Evolutionary conservation across 2,329 filamentous ascomycete genomes (phyloP).

Genomic region (Pseudovirgaria hyperparasitica): DNA sequence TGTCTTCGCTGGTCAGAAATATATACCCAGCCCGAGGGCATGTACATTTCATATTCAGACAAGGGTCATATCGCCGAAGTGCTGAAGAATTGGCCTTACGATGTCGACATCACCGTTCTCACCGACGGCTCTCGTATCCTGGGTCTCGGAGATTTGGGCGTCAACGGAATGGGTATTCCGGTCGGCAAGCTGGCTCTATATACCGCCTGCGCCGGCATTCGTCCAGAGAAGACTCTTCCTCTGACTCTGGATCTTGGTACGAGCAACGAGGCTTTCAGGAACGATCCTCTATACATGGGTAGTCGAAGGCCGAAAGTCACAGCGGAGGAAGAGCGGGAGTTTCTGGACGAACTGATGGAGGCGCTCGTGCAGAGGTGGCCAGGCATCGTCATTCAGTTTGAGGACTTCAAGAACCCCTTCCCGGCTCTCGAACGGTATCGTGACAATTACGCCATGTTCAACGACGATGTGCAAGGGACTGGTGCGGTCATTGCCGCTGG

Average conservation of each 20-base stretch:
- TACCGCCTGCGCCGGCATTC: slow-evolving; percentile 88
- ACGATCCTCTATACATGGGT: slow-evolving; percentile 87
- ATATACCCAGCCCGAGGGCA: slow-evolving; percentile 84
- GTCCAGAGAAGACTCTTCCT: slow-evolving; percentile 56
- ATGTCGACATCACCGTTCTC: slow-evolving; percentile 91
- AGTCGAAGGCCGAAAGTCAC: slow-evolving; percentile 72
- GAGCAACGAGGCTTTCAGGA: slow-evolving; percentile 47
- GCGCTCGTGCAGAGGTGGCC: slow-evolving; percentile 69
- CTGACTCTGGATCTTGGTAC: slow-evolving; percentile 52
- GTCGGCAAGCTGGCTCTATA: slow-evolving; percentile 95
- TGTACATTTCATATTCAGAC: slow-evolving; percentile 95
- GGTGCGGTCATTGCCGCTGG: slow-evolving; percentile 88
- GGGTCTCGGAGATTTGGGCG: slow-evolving; percentile 85
- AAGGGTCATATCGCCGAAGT: slow-evolving; percentile 80
- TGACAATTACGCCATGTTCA: slow-evolving; percentile 86
- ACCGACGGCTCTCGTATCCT: slow-evolving; percentile 91
- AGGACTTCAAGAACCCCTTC: slow-evolving; percentile 97
- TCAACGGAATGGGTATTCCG: slow-evolving; percentile 96
- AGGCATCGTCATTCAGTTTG: slow-evolving; percentile 75
- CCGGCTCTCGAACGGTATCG: slow-evolving; percentile 84
- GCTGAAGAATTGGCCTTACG: slow-evolving; percentile 85
- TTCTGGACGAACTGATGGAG: slow-evolving; percentile 95
- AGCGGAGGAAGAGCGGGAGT: slow-evolving; percentile 68
- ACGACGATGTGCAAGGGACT: slow-evolving; percentile 96
- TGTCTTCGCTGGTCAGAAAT: slow-evolving; percentile 93